Conservation (phyloP, 768 basidiomycete genomes). For the Calocybe indica region DNA sequence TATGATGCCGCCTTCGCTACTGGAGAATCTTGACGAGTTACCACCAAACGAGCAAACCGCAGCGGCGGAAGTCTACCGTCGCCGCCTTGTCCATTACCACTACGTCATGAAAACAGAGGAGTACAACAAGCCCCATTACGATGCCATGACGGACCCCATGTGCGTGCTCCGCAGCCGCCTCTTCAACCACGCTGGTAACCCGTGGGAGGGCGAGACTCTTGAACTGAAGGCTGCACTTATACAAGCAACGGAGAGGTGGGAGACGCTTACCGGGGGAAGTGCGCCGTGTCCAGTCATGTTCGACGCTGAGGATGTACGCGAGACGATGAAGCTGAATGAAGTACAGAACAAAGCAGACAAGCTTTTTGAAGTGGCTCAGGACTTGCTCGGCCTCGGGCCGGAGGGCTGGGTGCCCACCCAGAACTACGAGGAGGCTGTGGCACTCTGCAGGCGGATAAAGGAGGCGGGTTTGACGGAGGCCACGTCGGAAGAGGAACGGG, state of each 20-base stretch:
- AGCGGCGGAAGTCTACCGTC: constrained; percentile 31
- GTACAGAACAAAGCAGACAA: constrained; percentile 22
- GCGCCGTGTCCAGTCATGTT: constrained; percentile 40
- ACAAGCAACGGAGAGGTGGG: constrained; percentile 35
- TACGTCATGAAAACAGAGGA: constrained; percentile 37
- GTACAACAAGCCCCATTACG: constrained; percentile 39
- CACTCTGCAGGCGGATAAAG: constrained; percentile 26
- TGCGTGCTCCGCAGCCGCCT: constrained; percentile 32
- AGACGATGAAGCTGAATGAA: constrained; percentile 32
- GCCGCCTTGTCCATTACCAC: constrained; percentile 45
- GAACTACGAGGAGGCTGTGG: constrained; percentile 34
- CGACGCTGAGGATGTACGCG: constrained; percentile 35
- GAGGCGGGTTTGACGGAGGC: constrained; percentile 22
- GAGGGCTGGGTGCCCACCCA: constrained; percentile 40
- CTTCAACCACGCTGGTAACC: constrained; percentile 34
- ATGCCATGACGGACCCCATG: constrained; percentile 30
- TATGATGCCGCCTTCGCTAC: constrained; percentile 36
- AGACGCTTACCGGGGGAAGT: constrained; percentile 29
- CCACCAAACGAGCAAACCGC: constrained; percentile 24
- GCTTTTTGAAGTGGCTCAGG: constrained; percentile 18
- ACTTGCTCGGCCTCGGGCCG: constrained; percentile 24
- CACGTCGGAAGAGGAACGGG: constrained; percentile 30
- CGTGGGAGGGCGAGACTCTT: constrained; percentile 48
- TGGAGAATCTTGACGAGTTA: constrained; percentile 36
- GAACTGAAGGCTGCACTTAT: constrained; percentile 41